phyloP scores from a whole-genome alignment of 306 rosid species.

The Cucurbita pepo region DNA sequence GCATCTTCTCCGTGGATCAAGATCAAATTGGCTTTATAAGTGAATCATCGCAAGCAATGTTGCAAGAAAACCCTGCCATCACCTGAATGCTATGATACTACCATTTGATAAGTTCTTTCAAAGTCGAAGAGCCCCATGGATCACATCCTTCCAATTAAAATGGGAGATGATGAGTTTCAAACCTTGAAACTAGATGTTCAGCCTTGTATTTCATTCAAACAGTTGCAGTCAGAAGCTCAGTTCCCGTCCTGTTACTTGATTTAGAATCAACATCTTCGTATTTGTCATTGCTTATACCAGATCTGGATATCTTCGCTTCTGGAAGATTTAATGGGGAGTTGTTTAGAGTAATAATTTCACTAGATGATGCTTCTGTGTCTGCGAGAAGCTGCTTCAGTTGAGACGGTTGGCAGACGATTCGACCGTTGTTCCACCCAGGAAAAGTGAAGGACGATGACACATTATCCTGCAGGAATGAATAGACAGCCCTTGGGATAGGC shows the following conservation, averaged over 20 bases:
- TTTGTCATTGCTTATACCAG: conserved; percentile 21
- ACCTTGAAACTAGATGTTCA: conserved; percentile 14
- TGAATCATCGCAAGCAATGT: not conserved
- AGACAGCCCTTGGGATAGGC: conserved; percentile 63
- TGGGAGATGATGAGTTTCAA: conserved; percentile 7
- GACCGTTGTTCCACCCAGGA: conserved; percentile 80
- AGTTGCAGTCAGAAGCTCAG: conserved; percentile 52
- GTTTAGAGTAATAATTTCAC: conserved; percentile 37
- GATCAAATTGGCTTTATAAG: not conserved
- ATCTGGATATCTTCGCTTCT: conserved; percentile 31
- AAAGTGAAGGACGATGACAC: conserved; percentile 39
- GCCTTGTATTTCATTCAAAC: conserved; percentile 30
- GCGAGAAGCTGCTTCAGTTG: conserved; percentile 58
- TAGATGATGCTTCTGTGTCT: conserved; percentile 34
- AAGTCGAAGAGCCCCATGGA: not conserved
- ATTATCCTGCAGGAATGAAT: conserved; percentile 57
- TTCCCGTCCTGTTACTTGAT: conserved; percentile 30
- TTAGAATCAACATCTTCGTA: conserved; percentile 36
- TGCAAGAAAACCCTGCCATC: not conserved
- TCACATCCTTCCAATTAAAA: conserved; percentile 19
- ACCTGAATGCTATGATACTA: not conserved
- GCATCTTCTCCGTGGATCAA: not conserved
- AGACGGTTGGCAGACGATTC: conserved; percentile 67
- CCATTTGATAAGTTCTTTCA: not conserved
- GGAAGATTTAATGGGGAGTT: conserved; percentile 30